Base-by-base conservation (phyloP, 371 early-diverging fungal species). In the Rhizomucor miehei region DNA sequence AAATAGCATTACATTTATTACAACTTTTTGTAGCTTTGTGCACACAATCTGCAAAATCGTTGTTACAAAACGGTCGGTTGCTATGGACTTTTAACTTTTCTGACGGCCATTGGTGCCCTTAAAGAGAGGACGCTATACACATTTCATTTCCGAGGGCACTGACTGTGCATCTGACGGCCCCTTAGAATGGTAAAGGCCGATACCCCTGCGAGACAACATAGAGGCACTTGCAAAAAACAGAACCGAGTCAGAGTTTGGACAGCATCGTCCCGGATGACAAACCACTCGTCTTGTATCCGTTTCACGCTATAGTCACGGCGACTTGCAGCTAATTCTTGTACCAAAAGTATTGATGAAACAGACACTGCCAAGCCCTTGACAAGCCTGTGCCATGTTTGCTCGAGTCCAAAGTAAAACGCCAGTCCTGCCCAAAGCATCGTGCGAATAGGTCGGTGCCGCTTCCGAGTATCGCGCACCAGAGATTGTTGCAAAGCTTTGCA, bases 401-500 rank as follows among this genome's bases (percentile, higher is more conserved):
- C 48, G 48, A 48, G 12, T 47, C 46, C 48, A 40, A 47, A 48
- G 37, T 36, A 48, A n/a, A 51, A 25, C 20, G 50, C 60, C 55
- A 50, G 29, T 12, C 25, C 50, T 14, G 60, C 21, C 12, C 48
- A 48, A 11, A 47, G 35, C 5, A 55, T 16, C 2, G 44, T 39
- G 14, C 49, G 48, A 8, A 51, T 21, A 8, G 39, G 13, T 11
- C 53, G 54, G 8, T 5, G 8, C 29, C 5, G 29, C 8, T 8
- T 29, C 29, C 52, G 58, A 21, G 29, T 36, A 48, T 59, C 52
- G n/a, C 61, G 56, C 17, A 38, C 54, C 35, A 67, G 72, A 14
- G 65, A 63, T 10, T 56, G 57, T 36, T 67, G 58, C 1, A 75
- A 52, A 5, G 72, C 60, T 39, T 54, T 46, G 43, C 75, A 75